Conservation (phyloP, 495 filamentous ascomycete species). For the Aspergillus biplanus region DNA sequence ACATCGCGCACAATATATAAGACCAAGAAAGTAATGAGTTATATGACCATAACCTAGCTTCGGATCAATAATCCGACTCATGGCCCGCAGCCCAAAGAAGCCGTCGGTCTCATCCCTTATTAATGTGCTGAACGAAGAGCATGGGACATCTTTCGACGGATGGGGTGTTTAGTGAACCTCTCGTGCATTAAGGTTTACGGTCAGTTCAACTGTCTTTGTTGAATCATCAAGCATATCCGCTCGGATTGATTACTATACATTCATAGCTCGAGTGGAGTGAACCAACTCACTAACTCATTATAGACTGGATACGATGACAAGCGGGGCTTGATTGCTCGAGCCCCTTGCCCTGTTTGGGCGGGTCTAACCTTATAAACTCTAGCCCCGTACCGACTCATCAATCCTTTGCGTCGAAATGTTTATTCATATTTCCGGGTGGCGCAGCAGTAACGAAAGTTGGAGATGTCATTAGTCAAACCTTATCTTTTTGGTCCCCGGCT, state of each 20-base stretch:
- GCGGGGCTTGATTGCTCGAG: constrained; percentile 7
- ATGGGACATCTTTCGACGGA: no score
- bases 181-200: no score
- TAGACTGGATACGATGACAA: constrained; percentile 13
- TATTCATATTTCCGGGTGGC: background rate
- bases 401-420: constrained; percentile 13
- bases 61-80: no score
- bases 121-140: no score
- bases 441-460: background rate
- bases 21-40: no score
- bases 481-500: no score
- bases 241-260: constrained; percentile 26
- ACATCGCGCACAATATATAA: no score
- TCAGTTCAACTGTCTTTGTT: constrained; percentile 13
- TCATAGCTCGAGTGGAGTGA: constrained; percentile 19
- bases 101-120: no score
- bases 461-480: background rate
- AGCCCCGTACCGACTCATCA: background rate
- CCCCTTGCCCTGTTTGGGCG: constrained; percentile 9
- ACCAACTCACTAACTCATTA: constrained; percentile 17
- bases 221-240: constrained; percentile 24
- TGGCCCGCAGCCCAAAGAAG: no score
- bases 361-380: constrained; percentile 17
- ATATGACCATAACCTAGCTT: no score
- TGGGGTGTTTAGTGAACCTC: no score